Evolutionary conservation across 2,329 filamentous ascomycete species (phyloP).

Genomic region (Metarhizium humberi): DNA sequence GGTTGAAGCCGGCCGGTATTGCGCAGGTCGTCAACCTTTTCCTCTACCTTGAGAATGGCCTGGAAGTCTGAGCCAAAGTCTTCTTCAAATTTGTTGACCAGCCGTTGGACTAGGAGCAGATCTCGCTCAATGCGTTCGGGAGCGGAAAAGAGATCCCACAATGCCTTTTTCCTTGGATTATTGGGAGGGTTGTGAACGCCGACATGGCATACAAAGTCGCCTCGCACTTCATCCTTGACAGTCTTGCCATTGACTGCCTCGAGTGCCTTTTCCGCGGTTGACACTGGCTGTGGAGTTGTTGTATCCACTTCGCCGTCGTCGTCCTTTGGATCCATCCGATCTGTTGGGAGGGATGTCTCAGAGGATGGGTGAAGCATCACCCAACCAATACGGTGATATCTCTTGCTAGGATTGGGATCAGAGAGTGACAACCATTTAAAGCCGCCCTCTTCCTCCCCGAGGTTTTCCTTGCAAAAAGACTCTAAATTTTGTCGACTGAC

Average conservation of each 20-base stretch:
- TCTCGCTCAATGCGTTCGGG: constrained; percentile 92
- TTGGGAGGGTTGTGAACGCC: constrained; percentile 86
- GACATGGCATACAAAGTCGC: constrained; percentile 95
- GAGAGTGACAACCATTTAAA: constrained; percentile 95
- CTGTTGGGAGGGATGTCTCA: constrained; percentile 54
- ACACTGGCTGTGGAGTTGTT: constrained; percentile 40
- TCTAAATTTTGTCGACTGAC: constrained; percentile 92
- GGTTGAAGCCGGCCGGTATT: constrained; percentile 70
- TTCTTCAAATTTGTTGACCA: constrained; percentile 76
- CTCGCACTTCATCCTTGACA: constrained; percentile 85
- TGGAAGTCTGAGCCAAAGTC: constrained; percentile 73
- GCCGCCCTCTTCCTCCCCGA: constrained; percentile 82
- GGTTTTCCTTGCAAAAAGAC: constrained; percentile 85
- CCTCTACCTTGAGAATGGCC: constrained; percentile 71
- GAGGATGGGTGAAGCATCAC: constrained; percentile 83
- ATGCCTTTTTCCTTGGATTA: constrained; percentile 82
- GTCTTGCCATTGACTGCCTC: constrained; percentile 97
- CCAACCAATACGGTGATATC: constrained; percentile 97
- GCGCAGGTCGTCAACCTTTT: constrained; percentile 73
- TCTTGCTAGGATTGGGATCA: constrained; percentile 93
- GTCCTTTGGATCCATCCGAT: constrained; percentile 65
- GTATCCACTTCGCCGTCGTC: constrained; percentile 52
- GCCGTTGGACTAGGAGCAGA: constrained; percentile 68
- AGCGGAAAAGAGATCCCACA: constrained; percentile 94
- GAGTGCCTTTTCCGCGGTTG: constrained; percentile 75